A percentile compares a stretch with the other conserved stretches of the same genome.
phyloP scores from a whole-genome alignment of 2,329 filamentous ascomycete species.

The Penicillium verrucosum region DNA sequence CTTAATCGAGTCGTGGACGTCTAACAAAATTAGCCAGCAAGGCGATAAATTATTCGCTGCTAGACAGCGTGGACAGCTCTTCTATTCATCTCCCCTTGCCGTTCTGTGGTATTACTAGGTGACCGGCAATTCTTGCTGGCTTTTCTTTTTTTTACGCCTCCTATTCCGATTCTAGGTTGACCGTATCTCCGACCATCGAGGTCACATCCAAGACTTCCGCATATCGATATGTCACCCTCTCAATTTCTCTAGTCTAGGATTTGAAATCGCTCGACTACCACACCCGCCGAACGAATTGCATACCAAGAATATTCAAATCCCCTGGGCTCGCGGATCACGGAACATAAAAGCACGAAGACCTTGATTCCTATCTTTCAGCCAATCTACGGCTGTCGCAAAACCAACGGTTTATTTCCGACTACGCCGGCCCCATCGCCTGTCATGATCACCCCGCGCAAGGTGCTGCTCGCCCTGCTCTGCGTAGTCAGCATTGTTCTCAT shows the following conservation, averaged over 20 bases:
- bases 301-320: not conserved
- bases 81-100: not conserved
- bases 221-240: slow-evolving; percentile 18
- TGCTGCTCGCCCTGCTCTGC: slow-evolving; percentile 67
- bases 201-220: slow-evolving; percentile 15
- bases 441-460: slow-evolving; percentile 79
- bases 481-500: slow-evolving; percentile 68
- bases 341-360: slow-evolving; percentile 4
- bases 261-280: slow-evolving; percentile 3
- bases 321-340: slow-evolving; percentile 8
- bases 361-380: not conserved
- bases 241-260: slow-evolving; percentile 12
- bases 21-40: slow-evolving; percentile 6
- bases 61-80: slow-evolving; percentile 5
- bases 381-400: slow-evolving; percentile 8
- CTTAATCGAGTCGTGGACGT: not conserved
- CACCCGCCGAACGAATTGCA: not conserved
- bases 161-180: slow-evolving; percentile 16
- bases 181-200: slow-evolving; percentile 11
- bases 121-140: not conserved
- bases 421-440: slow-evolving; percentile 10
- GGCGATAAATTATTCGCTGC: slow-evolving; percentile 4
- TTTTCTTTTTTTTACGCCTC: slow-evolving; percentile 11
- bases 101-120: not conserved
- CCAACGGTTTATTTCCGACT: slow-evolving; percentile 2